phyloP scores from a whole-genome alignment of 2,329 filamentous ascomycete genomes.

The Aspergillus sp. region DNA sequence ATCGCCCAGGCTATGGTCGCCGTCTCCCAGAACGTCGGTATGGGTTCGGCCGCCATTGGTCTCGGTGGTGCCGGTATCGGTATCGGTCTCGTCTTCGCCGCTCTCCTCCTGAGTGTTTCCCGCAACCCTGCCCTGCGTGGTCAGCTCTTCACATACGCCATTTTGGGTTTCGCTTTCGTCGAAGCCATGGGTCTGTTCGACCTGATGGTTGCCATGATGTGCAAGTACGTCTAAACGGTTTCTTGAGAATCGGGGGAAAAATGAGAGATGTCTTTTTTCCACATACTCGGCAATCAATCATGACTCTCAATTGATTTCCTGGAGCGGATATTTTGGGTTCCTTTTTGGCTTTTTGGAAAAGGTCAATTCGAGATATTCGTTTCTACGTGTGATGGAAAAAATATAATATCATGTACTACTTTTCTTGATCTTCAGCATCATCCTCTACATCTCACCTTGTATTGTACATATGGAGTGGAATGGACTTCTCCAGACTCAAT shows the following conservation, averaged over 20 bases:
- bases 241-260: background rate
- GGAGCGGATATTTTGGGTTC: too few species aligned
- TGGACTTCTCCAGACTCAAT: background rate
- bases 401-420: conserved; percentile 26
- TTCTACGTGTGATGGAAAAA: conserved; percentile 16
- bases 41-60: conserved; percentile 85
- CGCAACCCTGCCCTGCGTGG: conserved; percentile 91
- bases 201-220: conserved; percentile 88
- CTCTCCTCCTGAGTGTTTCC: conserved; percentile 81
- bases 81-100: conserved; percentile 91
- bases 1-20: conserved; percentile 78
- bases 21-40: conserved; percentile 85
- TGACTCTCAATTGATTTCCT: too few species aligned
- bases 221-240: conserved; percentile 62
- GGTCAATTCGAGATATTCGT: conserved; percentile 3
- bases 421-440: conserved; percentile 10
- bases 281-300: background rate
- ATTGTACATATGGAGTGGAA: conserved; percentile 26
- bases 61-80: conserved; percentile 88
- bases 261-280: conserved; percentile 1
- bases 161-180: conserved; percentile 92
- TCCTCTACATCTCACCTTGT: conserved; percentile 17
- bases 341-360: too few species aligned
- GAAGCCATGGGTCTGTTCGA: conserved; percentile 75
- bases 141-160: conserved; percentile 94